phyloP scores from a whole-genome alignment of 2,329 filamentous ascomycete species.

The Pseudogymnoascus sp. region DNA sequence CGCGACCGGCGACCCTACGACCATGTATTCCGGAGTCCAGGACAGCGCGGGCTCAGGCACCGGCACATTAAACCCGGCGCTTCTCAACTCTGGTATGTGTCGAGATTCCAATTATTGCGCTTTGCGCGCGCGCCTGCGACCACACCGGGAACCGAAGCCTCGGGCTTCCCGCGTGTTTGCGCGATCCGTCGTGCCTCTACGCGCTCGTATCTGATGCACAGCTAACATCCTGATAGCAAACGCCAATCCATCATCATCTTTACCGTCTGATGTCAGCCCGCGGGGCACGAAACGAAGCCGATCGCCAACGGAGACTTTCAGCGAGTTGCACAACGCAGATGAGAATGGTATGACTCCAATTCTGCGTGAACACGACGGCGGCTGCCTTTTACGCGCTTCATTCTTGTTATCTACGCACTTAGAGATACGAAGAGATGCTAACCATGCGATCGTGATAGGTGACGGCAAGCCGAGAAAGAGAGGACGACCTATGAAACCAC shows the following conservation, averaged over 20 bases:
- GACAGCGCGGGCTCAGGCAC: conserved; percentile 68
- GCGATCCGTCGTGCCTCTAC: conserved; percentile 24
- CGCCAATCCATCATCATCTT: conserved; percentile 32
- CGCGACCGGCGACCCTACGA: not conserved
- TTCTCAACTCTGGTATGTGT: conserved; percentile 54
- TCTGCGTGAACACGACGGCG: not conserved
- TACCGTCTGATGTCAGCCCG: conserved; percentile 46
- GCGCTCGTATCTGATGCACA: not conserved
- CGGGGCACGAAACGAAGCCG: conserved; percentile 74
- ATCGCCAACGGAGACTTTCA: conserved; percentile 54
- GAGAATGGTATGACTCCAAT: conserved; percentile 61
- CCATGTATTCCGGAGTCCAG: conserved; percentile 10
- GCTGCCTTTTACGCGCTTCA: not conserved
- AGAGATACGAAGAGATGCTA: not conserved
- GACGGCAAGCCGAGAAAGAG: conserved; percentile 33
- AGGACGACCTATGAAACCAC: conserved; percentile 28
- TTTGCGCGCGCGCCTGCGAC: conserved; percentile 18
- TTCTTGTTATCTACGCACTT: not conserved
- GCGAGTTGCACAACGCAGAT: conserved; percentile 51
- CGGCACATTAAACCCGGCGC: conserved; percentile 86
- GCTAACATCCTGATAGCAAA: conserved; percentile 13
- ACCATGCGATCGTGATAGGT: conserved; percentile 28
- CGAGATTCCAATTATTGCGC: conserved; percentile 18
- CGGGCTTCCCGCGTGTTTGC: conserved; percentile 11
- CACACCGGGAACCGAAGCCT: conserved; percentile 15